Base-by-base conservation (phyloP, 805 yeast species). In the Torulaspora delbrueckii region DNA sequence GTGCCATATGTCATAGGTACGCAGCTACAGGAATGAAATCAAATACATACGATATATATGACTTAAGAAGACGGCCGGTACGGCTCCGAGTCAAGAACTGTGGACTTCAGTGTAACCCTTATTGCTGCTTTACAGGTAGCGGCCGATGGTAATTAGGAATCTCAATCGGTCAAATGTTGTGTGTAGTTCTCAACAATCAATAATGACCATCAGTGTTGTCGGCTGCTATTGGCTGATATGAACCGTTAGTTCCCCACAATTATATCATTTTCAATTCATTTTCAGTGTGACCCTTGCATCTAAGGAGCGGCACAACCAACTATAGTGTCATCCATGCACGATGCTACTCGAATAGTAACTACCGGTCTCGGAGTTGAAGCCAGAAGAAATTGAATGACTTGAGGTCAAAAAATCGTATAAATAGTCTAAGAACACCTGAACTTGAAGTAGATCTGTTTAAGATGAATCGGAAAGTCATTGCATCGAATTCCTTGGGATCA, bases 1-100 rank as follows among this genome's bases (percentile, higher is more conserved):
- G 13, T 52, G 56, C 39, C 45, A 23, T 26, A 33, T 28, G 34
- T 37, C 23, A 26, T n/a, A 37, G 10, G 23, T 26, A 5, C 14
- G n/a, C 4, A 9, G 12, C 16, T 16, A 16, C 19, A 18, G 10
- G 26, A 12, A 2, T 19, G 6, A 19, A 19, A 19, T 19, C 6
- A 19, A 19, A 12, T 19, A 19, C 22, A 14, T 37, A 25, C 24
- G 32, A 18, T 37, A 8, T 25, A 14, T 37, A 4, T 7, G 24
- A 9, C 39, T 8, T 25, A 3, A 13, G 2, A 36, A n/a, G 10
- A 6, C 5, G 8, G 19, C 25, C 23, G 5, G 7, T 19, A 3
- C 4, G 22, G 22, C 22, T 19, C 16, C 16, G 16, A 16, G 16
- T 19, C 22, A 19, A 19, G 22, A 19, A 19, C 22, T 19, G 4